These are phyloP conservation scores for Thecamonas trahens DNA, from an alignment of 78 protist species.

Conservation along the genomic window DNA sequence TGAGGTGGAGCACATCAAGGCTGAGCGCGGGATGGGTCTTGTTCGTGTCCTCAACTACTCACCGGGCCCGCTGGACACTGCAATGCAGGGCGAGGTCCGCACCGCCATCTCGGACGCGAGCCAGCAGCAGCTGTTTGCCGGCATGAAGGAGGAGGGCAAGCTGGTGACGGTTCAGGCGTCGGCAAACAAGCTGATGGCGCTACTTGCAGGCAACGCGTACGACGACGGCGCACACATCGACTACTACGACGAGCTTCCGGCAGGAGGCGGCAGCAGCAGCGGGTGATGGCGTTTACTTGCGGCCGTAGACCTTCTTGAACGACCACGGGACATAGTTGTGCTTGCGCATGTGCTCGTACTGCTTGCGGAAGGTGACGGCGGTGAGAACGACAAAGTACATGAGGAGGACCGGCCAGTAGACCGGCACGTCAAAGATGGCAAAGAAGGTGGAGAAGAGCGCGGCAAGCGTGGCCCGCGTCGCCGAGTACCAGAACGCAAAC, in stretches of 20 bases:
- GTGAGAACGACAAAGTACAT: constrained; percentile 74
- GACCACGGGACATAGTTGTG: constrained; percentile 71
- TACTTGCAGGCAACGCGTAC: neutral
- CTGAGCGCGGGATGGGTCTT: neutral
- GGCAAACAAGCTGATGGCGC: neutral
- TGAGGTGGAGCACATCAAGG: neutral
- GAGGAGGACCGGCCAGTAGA: constrained; percentile 91
- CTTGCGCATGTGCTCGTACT: constrained; percentile 73
- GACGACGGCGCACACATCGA: constrained; percentile 9
- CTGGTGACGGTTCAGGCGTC: neutral
- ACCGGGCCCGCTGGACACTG: constrained; percentile 28
- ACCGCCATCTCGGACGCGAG: neutral
- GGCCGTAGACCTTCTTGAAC: constrained; percentile 46
- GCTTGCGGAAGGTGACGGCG: constrained; percentile 51
- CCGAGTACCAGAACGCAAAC: constrained; percentile 77
- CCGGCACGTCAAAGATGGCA: constrained; percentile 79
- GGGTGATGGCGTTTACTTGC: no score
- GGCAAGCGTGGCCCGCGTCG: constrained; percentile 43
- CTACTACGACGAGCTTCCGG: constrained; percentile 12
- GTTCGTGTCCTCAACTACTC: constrained; percentile 3
- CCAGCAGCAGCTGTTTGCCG: neutral
- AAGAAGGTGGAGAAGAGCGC: constrained; percentile 48
- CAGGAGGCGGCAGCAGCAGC: neutral
- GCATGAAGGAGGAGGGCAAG: neutral
- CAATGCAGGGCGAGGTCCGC: neutral